phyloP scores from a whole-genome alignment of 352 stramenopile species.

The Pseudoperonospora humuli region DNA sequence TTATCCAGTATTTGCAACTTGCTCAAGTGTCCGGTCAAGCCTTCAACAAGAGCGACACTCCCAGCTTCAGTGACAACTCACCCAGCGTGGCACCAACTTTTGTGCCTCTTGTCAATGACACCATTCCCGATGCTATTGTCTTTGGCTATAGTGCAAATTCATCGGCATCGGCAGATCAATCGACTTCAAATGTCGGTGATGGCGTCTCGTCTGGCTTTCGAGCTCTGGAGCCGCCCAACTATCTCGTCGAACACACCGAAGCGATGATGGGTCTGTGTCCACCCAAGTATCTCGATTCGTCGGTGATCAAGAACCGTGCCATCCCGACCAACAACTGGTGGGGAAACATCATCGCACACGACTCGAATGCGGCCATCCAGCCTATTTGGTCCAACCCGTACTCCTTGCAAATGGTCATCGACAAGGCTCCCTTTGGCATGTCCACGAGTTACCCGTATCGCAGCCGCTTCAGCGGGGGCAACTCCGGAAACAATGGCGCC shows the following conservation, averaged over 20 bases:
- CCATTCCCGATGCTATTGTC: conserved; percentile 1
- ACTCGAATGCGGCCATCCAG: conserved; percentile 27
- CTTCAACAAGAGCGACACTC: conserved; percentile 6
- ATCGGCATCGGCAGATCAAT: conserved; percentile 1
- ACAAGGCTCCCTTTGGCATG: conserved; percentile 42
- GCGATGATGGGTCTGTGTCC: conserved; percentile 43
- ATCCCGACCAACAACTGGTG: conserved; percentile 73
- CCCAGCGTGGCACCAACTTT: conserved; percentile 10
- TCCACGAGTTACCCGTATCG: conserved; percentile 46
- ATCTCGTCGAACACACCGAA: conserved; percentile 43
- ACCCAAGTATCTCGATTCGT: conserved; percentile 42
- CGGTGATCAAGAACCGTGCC: conserved; percentile 33
- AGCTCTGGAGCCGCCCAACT: conserved; percentile 23
- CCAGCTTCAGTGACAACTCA: conserved; percentile 9
- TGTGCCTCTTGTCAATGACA: conserved; percentile 3
- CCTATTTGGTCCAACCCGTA: conserved; percentile 59
- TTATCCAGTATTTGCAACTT: conserved; percentile 17
- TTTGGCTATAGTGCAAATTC: neutral
- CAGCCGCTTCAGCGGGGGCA: conserved; percentile 41
- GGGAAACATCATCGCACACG: conserved; percentile 57
- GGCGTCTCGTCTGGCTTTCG: conserved; percentile 10
- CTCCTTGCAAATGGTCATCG: conserved; percentile 30
- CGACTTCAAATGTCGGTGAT: conserved; percentile 5
- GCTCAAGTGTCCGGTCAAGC: conserved; percentile 8
- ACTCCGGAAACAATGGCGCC: conserved; percentile 42